Evolutionary conservation across 805 yeast genomes (phyloP).

Genomic region (Saturnispora silvae): DNA sequence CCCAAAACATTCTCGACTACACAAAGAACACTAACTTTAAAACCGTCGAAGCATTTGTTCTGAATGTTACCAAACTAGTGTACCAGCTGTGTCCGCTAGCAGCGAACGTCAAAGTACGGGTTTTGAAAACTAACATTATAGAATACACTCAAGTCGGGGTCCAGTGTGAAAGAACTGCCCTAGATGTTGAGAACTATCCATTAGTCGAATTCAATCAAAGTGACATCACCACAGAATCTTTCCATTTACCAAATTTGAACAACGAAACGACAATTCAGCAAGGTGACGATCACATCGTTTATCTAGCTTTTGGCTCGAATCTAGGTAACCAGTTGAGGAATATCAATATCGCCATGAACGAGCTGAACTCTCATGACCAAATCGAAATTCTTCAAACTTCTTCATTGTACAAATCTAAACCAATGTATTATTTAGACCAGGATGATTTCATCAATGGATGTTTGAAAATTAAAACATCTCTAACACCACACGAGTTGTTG

Average conservation of each 20-base stretch:
- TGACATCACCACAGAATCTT: slow-evolving; percentile 14
- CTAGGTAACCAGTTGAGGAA: slow-evolving; percentile 60
- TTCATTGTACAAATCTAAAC: slow-evolving; percentile 75
- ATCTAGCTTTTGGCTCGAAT: slow-evolving; percentile 85
- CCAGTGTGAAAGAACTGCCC: slow-evolving; percentile 40
- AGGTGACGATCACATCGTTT: slow-evolving; percentile 39
- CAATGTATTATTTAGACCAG: slow-evolving; percentile 85
- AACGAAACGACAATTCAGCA: slow-evolving; percentile 11
- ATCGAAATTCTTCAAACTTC: slow-evolving; percentile 54
- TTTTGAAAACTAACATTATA: slow-evolving; percentile 82
- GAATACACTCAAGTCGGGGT: slow-evolving; percentile 87
- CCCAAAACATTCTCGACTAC: slow-evolving; percentile 41
- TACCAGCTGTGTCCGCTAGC: slow-evolving; percentile 9
- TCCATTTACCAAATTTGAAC: slow-evolving; percentile 23
- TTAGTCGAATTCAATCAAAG: slow-evolving; percentile 17
- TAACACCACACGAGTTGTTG: slow-evolving; percentile 57
- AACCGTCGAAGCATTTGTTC: slow-evolving; percentile 88
- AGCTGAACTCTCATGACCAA: slow-evolving; percentile 26
- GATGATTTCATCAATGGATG: slow-evolving; percentile 79
- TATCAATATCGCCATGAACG: slow-evolving; percentile 43
- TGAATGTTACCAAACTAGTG: slow-evolving; percentile 42
- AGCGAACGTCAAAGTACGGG: slow-evolving; percentile 38
- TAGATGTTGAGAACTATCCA: slow-evolving; percentile 25
- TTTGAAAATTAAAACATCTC: slow-evolving; percentile 47
- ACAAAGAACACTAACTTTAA: slow-evolving; percentile 77